Evolutionary conservation across 345 rosid genomes (phyloP).

Genomic region (Dipteronia sinensis): DNA sequence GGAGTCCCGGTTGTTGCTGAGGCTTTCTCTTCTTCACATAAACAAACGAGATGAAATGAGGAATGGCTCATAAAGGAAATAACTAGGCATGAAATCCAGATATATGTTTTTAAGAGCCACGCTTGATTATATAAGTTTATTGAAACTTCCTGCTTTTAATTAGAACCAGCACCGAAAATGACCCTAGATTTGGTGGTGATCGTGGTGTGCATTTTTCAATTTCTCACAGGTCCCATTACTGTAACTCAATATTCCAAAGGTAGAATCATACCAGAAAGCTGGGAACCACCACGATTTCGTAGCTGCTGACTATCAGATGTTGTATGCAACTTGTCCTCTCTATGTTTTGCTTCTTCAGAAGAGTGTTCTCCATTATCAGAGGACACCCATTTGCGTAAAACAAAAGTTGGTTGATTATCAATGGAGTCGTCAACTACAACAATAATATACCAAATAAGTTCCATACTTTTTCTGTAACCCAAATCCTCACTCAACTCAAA

Average conservation of each 20-base stretch:
- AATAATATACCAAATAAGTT: slow-evolving; percentile 18
- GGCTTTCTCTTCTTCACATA: slow-evolving; percentile 37
- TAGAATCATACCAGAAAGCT: slow-evolving; percentile 50
- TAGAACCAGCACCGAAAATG: neutral
- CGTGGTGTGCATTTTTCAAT: neutral
- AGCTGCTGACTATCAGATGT: slow-evolving; percentile 41
- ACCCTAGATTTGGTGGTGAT: neutral
- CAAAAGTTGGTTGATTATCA: slow-evolving; percentile 50
- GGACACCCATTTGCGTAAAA: slow-evolving; percentile 73
- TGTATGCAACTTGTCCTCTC: slow-evolving; percentile 33
- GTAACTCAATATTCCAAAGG: neutral
- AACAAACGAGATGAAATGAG: slow-evolving; percentile 17
- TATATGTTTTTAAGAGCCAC: neutral
- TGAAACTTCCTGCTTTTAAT: slow-evolving; percentile 4
- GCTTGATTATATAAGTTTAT: neutral
- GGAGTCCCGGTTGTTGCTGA: slow-evolving; percentile 25
- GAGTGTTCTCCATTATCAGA: slow-evolving; percentile 31
- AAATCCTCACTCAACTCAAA: neutral
- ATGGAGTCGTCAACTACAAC: slow-evolving; percentile 47
- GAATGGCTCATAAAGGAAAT: neutral
- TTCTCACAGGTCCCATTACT: neutral
- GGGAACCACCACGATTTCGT: slow-evolving; percentile 45
- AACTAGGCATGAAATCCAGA: neutral
- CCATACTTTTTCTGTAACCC: neutral
- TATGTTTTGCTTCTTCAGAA: slow-evolving; percentile 28